Evolutionary conservation across 1,284 basidiomycete species (phyloP), one percentile per base, ranked within the genome.

Genomic region (Rhodotorula sp.): DNA sequence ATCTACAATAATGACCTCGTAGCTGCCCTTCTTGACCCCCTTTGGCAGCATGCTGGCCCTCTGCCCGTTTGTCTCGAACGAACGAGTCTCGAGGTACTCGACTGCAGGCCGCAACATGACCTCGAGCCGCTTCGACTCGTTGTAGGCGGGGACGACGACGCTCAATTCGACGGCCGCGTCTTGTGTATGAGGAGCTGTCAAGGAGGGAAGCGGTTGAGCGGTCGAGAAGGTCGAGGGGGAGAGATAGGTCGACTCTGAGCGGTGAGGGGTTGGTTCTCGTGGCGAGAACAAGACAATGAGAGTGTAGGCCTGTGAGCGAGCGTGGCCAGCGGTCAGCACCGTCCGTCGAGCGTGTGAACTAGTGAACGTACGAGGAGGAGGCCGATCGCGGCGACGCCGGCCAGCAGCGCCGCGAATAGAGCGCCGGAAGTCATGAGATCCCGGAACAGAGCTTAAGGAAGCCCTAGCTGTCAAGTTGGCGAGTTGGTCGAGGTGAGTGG

Each of bases 91-190:
- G 54, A 83, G 76, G 67, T 72, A 81, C 15, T 72, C 71, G 61
- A 94, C 81, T 11, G 91, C 87, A 32, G 88, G 86, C 8, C 84
- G 81, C 73, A 97, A 85, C 92, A 96, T 96, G 51, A 82, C 78
- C 0, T 88, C 88, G n/a, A 97, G 82, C 10, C 94, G 86, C 22
- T 84, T 81, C 15, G 86, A 86, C 81, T 96, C 94, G 78, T 96
- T 96, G 83, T 88, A 97, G 0, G 94, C 93, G 20, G 94, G 94
- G 13, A 96, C 87, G 67, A 96, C 84, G 71, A 96, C 85, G 29
- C 87, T 89, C 39, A 97, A 83, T 52, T 79, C 78, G 52, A 81
- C 74, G 8, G 62, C 66, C 4, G 76, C 70, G 24, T 56, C 22
- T 24, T 4, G 11, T 32, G 11, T 5, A 44, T 44, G 55, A 51